Evolutionary conservation across 768 basidiomycete genomes (phyloP), one percentile per base, ranked within the genome.

Genomic region (Xerocomus spinulosus): DNA sequence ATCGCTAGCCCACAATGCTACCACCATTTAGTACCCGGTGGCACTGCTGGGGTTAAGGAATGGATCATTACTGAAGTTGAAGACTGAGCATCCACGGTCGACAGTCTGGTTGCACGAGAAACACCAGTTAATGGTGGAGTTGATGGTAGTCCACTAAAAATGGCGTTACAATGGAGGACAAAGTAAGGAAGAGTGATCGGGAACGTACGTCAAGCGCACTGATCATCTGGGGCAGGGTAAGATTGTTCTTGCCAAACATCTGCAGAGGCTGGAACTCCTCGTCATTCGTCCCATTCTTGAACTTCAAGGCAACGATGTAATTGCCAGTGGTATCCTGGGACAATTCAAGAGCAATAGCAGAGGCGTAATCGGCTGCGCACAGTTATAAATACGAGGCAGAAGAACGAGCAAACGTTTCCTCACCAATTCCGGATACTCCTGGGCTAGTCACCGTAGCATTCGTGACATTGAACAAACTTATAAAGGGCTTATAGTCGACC

Each of bases 401-500:
- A 12, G n/a, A 29, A 29, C 3, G 4, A 29, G 20, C 29, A 9
- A 32, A 17, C 2, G 12, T 23, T 10, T 25, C 74, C 85, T 61
- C 56, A 87, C 85, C 80, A 49, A 88, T 79, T 39, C 78, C 86
- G 44, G 70, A 64, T 49, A 83, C 63, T 49, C 85, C 77, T 1
- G 85, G 84, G 59, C 79, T 72, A 14, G 77, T 71, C 46, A 77
- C 65, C 32, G 73, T 65, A 48, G 83, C 72, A 44, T 85, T 86
- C 15, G 86, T 83, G 63, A 86, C 80, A 53, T 81, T 80, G 76
- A 94, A 86, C 63, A 93, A 69, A 28, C 87, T 88, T 60, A 92
- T 83, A 75, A 93, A 89, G 10, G 90, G 83, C 68, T 92, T 90
- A 73, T 92, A 92, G 52, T 88, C 86, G 7, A 84, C 80, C 68